Evolutionary conservation across 2,329 filamentous ascomycete genomes (phyloP).

Genomic region (Arachnomyces sp.): DNA sequence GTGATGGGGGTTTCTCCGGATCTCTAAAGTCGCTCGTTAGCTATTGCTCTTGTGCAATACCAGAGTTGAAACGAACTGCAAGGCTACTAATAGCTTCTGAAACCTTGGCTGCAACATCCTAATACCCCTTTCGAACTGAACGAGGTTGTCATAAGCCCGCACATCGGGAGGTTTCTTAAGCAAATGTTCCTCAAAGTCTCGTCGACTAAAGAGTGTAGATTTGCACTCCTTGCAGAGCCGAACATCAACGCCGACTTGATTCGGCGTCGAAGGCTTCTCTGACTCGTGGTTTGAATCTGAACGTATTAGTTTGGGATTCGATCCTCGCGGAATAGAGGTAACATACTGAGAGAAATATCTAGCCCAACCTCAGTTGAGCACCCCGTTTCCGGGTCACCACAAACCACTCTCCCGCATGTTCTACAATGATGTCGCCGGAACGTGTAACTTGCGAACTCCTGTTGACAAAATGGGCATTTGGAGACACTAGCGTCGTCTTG

Average conservation of each 20-base stretch:
- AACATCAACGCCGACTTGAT: constrained; percentile 63
- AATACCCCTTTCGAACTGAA: constrained; percentile 84
- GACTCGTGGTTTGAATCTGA: constrained; percentile 22
- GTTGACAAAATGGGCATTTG: constrained; percentile 88
- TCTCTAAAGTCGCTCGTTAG: constrained; percentile 36
- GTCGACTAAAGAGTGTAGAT: constrained; percentile 60
- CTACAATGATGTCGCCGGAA: constrained; percentile 92
- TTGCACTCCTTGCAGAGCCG: constrained; percentile 91
- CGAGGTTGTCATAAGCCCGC: constrained; percentile 72
- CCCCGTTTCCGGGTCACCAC: constrained; percentile 72
- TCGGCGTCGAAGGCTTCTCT: constrained; percentile 29
- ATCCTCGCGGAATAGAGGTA: background rate
- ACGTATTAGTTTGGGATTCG: constrained; percentile 17
- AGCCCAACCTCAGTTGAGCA: constrained; percentile 82
- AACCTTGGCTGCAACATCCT: constrained; percentile 73
- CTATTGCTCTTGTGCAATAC: constrained; percentile 7
- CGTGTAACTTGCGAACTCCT: constrained; percentile 88
- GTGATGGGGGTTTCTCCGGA: constrained; percentile 56
- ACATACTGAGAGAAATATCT: constrained; percentile 61
- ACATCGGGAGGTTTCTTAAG: constrained; percentile 64
- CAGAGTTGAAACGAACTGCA: constrained; percentile 62
- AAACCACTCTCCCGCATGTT: constrained; percentile 87
- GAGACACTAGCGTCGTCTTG: constrained; percentile 77
- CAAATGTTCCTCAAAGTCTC: constrained; percentile 69
- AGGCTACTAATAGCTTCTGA: constrained; percentile 63